A percentile compares a stretch with the other conserved stretches of the same genome.
phyloP scores from a whole-genome alignment of 2,329 filamentous ascomycete species.

The Simplicillium sp. region DNA sequence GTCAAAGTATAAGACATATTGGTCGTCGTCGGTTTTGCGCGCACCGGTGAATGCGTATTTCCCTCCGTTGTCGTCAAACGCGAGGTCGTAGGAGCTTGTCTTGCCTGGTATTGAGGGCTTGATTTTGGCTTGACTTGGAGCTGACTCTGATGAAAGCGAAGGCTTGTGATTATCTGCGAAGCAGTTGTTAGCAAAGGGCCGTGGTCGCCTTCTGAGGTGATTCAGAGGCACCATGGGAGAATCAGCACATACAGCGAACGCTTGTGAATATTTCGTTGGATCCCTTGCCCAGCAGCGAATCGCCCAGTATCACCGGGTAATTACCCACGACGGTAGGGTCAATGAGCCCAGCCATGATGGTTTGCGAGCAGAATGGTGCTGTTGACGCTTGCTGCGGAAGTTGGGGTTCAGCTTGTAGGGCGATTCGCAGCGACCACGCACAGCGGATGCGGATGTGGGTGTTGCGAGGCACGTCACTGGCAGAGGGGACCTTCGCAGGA shows the following conservation, averaged over 20 bases:
- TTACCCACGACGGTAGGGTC: conserved; percentile 52
- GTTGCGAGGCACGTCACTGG: too few relatives aligned
- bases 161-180: conserved; percentile 58
- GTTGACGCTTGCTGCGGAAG: too few relatives aligned
- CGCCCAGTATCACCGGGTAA: conserved; percentile 55
- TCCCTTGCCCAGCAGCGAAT: conserved; percentile 46
- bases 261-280: conserved; percentile 51
- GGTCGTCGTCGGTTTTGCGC: conserved; percentile 43
- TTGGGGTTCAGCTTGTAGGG: too few relatives aligned
- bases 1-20: conserved; percentile 69
- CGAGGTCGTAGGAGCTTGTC: conserved; percentile 45
- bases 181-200: conserved; percentile 7
- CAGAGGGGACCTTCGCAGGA: too few relatives aligned
- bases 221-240: background rate
- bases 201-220: background rate
- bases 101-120: conserved; percentile 39
- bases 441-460: too few relatives aligned
- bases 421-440: too few relatives aligned
- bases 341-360: conserved; percentile 30
- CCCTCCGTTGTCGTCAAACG: conserved; percentile 42
- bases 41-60: conserved; percentile 53
- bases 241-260: conserved; percentile 41
- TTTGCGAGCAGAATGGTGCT: background rate
- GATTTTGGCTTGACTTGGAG: conserved; percentile 38
- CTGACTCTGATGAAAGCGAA: conserved; percentile 35